Conservation (phyloP, 352 stramenopile species). For the Globisporangium orthogonon region DNA sequence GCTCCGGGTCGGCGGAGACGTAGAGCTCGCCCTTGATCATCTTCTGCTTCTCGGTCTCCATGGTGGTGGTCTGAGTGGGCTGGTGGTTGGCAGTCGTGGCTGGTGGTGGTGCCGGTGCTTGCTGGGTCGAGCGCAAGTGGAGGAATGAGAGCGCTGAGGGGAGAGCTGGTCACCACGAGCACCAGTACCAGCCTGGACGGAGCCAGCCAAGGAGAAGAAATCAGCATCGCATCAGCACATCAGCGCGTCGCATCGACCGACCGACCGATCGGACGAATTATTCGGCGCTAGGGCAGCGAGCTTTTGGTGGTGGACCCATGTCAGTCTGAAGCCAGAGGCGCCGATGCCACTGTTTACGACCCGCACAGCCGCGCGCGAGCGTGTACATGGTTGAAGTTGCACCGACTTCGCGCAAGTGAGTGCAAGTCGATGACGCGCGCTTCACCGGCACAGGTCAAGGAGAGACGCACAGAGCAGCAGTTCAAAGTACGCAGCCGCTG, state of each 20-base stretch:
- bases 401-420: neutral
- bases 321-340: no score
- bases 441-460: neutral
- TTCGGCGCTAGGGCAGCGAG: neutral
- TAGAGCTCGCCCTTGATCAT: constrained; percentile 63
- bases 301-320: neutral
- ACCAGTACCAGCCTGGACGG: no score
- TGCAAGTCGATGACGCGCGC: neutral
- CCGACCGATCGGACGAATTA: neutral
- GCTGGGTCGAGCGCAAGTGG: neutral
- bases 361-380: neutral
- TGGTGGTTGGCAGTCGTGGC: neutral
- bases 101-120: neutral
- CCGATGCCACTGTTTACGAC: neutral
- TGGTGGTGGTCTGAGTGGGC: neutral
- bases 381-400: neutral
- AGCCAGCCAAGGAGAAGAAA: no score
- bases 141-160: neutral
- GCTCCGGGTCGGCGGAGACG: constrained; percentile 25
- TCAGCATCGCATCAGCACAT: neutral
- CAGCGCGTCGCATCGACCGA: neutral
- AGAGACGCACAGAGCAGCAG: neutral
- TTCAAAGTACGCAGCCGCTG: neutral
- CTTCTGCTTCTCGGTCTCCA: constrained; percentile 43
- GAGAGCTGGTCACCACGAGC: no score